Percentiles rank a stretch among this genome's conserved stretches.
These are phyloP conservation scores for Penicillium sp. DNA, from an alignment of 2,329 filamentous ascomycete species.

Conservation along the genomic window DNA sequence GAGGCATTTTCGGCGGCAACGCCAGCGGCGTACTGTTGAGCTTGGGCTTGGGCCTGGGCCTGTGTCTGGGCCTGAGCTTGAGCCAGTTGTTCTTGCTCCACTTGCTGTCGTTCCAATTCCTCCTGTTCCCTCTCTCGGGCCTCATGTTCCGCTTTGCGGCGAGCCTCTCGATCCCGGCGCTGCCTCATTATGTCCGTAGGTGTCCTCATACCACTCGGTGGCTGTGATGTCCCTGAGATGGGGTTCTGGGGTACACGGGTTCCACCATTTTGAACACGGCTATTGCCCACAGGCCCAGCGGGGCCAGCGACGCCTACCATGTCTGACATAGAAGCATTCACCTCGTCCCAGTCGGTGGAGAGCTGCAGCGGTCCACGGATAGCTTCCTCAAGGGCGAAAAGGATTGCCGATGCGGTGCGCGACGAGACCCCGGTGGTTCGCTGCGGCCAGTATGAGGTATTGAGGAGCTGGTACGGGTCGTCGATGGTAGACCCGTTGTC, in stretches of 20 bases:
- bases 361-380: conserved; percentile 79
- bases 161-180: conserved; percentile 72
- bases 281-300: conserved; percentile 50
- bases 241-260: conserved; percentile 53
- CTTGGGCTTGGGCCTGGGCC: conserved; percentile 25
- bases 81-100: conserved; percentile 39
- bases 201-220: conserved; percentile 67
- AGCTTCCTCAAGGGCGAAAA: conserved; percentile 88
- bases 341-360: conserved; percentile 79
- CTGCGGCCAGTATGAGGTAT: conserved; percentile 55
- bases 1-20: conserved; percentile 37
- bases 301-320: conserved; percentile 61
- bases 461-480: conserved; percentile 29
- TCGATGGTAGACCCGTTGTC: conserved; percentile 35
- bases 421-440: conserved; percentile 67
- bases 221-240: conserved; percentile 53
- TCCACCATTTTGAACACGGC: conserved; percentile 58
- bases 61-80: conserved; percentile 29
- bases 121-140: conserved; percentile 56
- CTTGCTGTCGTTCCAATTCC: conserved; percentile 50
- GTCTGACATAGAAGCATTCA: conserved; percentile 90
- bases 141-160: conserved; percentile 67
- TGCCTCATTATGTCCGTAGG: conserved; percentile 91
- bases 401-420: conserved; percentile 83
- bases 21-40: conserved; percentile 47